A percentile compares a stretch with the other conserved stretches of the same genome.
These are phyloP conservation scores for Helicocarpus griseus DNA, from an alignment of 2,329 filamentous ascomycete genomes.

Conservation along the genomic window DNA sequence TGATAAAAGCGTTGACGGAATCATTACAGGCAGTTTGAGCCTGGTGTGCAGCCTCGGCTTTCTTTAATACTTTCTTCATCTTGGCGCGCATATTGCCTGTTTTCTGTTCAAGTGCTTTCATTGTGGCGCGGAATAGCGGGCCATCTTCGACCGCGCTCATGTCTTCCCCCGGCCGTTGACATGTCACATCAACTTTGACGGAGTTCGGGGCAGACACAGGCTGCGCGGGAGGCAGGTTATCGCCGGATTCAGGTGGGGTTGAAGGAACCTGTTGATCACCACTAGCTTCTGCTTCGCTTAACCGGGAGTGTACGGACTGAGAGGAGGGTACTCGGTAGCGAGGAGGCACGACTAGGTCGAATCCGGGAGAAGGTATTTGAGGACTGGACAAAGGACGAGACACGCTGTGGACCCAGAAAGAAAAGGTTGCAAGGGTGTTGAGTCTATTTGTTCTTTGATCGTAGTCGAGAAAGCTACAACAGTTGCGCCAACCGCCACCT, in stretches of 20 bases:
- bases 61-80: conserved; percentile 93
- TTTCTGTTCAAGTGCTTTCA: conserved; percentile 93
- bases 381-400: conserved; percentile 36
- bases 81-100: conserved; percentile 86
- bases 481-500: conserved; percentile 88
- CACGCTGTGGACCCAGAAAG: conserved; percentile 78
- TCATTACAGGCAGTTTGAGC: conserved; percentile 80
- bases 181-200: conserved; percentile 80
- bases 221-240: conserved; percentile 18
- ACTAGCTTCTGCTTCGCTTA: conserved; percentile 58
- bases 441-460: conserved; percentile 84
- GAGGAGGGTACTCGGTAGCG: conserved; percentile 76
- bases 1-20: conserved; percentile 70
- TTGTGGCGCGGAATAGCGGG: conserved; percentile 88
- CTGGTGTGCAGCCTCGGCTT: conserved; percentile 76
- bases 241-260: conserved; percentile 3
- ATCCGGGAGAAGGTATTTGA: conserved; percentile 55
- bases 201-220: conserved; percentile 17
- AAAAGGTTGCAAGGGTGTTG: conserved; percentile 82
- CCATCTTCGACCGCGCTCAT: conserved; percentile 81
- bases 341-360: conserved; percentile 62
- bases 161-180: conserved; percentile 76
- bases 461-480: conserved; percentile 96
- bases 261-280: conserved; percentile 23
- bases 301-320: conserved; percentile 74